These are phyloP conservation scores for Aureobasidium sp. DNA, from an alignment of 2,329 filamentous ascomycete genomes.

Conservation along the genomic window DNA sequence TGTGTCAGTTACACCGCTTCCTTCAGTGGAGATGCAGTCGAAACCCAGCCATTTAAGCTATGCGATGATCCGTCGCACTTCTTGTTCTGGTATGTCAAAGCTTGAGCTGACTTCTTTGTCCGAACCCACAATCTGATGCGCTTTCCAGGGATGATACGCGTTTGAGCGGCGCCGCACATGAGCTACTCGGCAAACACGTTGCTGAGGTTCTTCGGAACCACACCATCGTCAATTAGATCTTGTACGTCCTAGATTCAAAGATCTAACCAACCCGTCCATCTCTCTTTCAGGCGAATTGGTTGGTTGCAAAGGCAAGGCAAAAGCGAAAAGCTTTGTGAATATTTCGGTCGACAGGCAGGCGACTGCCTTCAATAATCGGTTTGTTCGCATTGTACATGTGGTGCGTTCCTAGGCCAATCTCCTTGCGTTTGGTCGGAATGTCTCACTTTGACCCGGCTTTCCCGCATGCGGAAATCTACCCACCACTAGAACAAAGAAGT, in stretches of 20 bases:
- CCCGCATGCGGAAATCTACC: conserved; percentile 27
- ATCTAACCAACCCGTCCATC: neutral
- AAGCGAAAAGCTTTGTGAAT: neutral
- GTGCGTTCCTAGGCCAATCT: conserved; percentile 24
- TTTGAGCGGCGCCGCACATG: conserved; percentile 17
- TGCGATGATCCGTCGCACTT: conserved; percentile 12
- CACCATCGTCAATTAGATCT: neutral
- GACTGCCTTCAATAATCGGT: conserved; percentile 18
- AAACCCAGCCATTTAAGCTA: conserved; percentile 3
- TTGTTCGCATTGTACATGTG: conserved; percentile 24
- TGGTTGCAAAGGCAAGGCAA: neutral
- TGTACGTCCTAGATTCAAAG: neutral
- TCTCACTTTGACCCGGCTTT: conserved; percentile 25
- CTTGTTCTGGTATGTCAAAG: conserved; percentile 16
- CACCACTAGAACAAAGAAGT: conserved; percentile 31
- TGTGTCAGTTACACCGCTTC: conserved; percentile 15
- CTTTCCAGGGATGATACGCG: conserved; percentile 14
- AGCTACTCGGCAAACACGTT: conserved; percentile 13
- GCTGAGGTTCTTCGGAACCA: neutral
- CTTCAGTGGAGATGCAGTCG: neutral
- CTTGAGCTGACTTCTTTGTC: conserved; percentile 9
- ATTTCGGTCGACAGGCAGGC: neutral
- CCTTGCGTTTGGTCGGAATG: conserved; percentile 29
- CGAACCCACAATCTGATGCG: neutral
- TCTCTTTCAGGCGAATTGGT: neutral